Conservation (phyloP, 345 rosid species). For the Linum lewisii region DNA sequence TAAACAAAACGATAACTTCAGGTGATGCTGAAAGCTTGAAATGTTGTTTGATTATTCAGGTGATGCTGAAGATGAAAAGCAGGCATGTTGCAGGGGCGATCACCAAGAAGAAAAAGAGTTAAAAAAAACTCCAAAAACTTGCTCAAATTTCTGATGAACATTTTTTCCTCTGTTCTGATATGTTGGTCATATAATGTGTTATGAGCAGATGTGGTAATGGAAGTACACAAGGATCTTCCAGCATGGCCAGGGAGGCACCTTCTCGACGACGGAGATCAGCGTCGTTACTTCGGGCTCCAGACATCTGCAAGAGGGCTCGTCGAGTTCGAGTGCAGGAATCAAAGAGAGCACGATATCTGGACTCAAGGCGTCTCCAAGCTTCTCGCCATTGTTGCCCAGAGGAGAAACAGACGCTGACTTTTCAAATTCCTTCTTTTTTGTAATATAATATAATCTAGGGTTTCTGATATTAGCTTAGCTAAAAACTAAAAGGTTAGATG, state of each 20-base stretch:
- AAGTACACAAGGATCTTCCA: conserved; percentile 60
- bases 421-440: background rate
- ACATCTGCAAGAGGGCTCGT: conserved; percentile 51
- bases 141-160: background rate
- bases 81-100: conserved; percentile 71
- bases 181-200: background rate
- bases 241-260: conserved; percentile 91
- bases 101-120: conserved; percentile 85
- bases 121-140: conserved; percentile 13
- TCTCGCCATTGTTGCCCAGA: conserved; percentile 43
- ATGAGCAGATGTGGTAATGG: conserved; percentile 54
- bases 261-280: conserved; percentile 53
- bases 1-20: background rate
- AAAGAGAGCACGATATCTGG: conserved; percentile 73
- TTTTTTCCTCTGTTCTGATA: background rate
- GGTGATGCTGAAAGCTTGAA: background rate
- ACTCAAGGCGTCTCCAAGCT: conserved; percentile 65
- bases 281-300: conserved; percentile 70
- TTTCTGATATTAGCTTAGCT: background rate
- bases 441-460: background rate
- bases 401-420: conserved; percentile 20
- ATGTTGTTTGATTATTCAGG: conserved; percentile 27
- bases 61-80: conserved; percentile 82
- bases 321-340: conserved; percentile 81
- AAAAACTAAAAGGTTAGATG: too few relatives aligned